A percentile compares a stretch with the other conserved stretches of the same genome.
Evolutionary conservation across 1,139 yeast genomes (phyloP).

Genomic region (Zygoascus meyerae): DNA sequence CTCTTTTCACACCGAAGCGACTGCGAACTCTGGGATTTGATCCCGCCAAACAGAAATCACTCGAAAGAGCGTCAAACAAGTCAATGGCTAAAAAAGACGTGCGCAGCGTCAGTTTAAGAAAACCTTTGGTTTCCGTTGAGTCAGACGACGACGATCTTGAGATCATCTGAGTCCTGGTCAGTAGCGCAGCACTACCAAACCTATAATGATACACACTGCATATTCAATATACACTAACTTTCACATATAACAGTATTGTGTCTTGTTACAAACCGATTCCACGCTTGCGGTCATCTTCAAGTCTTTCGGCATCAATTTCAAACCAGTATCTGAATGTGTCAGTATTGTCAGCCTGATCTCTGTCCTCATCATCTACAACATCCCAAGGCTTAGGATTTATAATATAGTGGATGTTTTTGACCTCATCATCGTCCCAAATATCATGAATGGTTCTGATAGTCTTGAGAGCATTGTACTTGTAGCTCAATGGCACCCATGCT

Average conservation of each 20-base stretch:
- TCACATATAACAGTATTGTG: too few relatives aligned
- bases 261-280: constrained; percentile 11
- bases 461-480: constrained; percentile 49
- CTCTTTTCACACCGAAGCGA: constrained; percentile 28
- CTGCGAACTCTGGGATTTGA: constrained; percentile 32
- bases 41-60: constrained; percentile 23
- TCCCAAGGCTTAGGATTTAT: constrained; percentile 57
- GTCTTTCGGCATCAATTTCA: constrained; percentile 33
- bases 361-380: constrained; percentile 26
- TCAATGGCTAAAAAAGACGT: constrained; percentile 12
- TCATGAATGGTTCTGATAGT: constrained; percentile 43
- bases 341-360: constrained; percentile 28
- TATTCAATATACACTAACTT: too few relatives aligned
- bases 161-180: constrained; percentile 17
- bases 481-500: constrained; percentile 46
- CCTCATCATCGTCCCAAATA: constrained; percentile 42
- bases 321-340: constrained; percentile 34
- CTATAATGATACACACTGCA: neutral
- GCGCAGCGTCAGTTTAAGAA: constrained; percentile 12
- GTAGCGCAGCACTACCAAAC: neutral
- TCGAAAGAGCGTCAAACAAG: neutral
- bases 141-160: constrained; percentile 36
- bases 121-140: constrained; percentile 10
- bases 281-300: constrained; percentile 22
- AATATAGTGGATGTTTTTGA: constrained; percentile 51